Evolutionary conservation across 2,329 filamentous ascomycete genomes (phyloP), one percentile per base, ranked within the genome.

Genomic region (Fusarium anguioides): DNA sequence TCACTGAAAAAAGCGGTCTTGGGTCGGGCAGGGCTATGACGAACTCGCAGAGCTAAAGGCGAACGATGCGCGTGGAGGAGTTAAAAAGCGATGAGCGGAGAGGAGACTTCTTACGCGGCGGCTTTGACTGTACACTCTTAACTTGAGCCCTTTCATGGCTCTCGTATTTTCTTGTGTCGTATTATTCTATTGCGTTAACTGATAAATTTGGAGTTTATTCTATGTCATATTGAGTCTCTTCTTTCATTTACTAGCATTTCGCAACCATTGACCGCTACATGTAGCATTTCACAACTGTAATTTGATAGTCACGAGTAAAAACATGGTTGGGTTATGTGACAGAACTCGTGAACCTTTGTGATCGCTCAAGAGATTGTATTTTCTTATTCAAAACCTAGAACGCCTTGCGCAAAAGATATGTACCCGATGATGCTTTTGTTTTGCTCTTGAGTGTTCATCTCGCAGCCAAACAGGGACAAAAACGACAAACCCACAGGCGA

Each of bases 121-220:
- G 46, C 59, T 63, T 64, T 66, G 68, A 70, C 58, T 72, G 70
- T 72, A 71, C 57, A 72, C 70, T 72, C 66, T 63, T 60, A 64
- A 53, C 63, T 72, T 51, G 66, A 47, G 66, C 58, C 58, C 14
- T 27, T 44, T 40, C 24, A 39, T 23, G 61, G 45, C 68, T 69
- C 64, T 59, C 52, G 51, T 65, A 58, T 72, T 70, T 68, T 68
- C 60, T 68, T 70, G 56, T 54, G 45, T 65, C 58, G 49, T 56
- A 63, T 58, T 60, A 58, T 69, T 57, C 67, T 61, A 44, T 41
- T 55, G 50, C 49, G 67, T 57, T 71, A 53, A 65, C 56, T 68
- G 53, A 60, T 63, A 69, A 69, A 52, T 54, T 69, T 41, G 67
- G 59, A 54, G 64, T 71, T 67, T 42, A 62, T 58, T 46, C 23